Evolutionary conservation across 805 yeast species (phyloP).

Genomic region (Yamadazyma laniorum): DNA sequence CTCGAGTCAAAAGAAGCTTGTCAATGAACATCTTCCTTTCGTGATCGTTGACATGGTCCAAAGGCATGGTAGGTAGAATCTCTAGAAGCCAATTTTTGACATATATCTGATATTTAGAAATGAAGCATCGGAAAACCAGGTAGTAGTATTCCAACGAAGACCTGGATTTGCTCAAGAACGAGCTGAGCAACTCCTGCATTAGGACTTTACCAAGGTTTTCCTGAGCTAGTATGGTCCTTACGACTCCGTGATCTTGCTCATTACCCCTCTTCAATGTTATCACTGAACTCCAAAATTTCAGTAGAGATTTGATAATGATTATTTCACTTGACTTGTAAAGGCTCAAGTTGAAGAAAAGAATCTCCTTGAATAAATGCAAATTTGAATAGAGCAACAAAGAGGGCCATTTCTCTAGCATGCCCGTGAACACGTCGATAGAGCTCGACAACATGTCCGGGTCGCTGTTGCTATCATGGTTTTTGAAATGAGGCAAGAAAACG

Average conservation of each 20-base stretch:
- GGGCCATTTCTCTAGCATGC: slow-evolving; percentile 51
- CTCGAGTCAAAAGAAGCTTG: slow-evolving; percentile 61
- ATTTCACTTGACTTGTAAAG: slow-evolving; percentile 44
- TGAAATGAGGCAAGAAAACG: slow-evolving; percentile 38
- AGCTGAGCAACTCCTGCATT: neutral
- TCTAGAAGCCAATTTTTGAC: slow-evolving; percentile 46
- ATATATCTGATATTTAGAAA: slow-evolving; percentile 47
- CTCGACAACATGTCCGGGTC: slow-evolving; percentile 64
- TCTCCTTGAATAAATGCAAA: slow-evolving; percentile 20
- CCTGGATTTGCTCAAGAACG: slow-evolving; percentile 48
- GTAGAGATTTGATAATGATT: slow-evolving; percentile 51
- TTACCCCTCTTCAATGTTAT: slow-evolving; percentile 47
- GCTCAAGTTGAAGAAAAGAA: slow-evolving; percentile 1
- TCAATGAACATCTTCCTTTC: slow-evolving; percentile 45
- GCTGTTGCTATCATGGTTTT: slow-evolving; percentile 34
- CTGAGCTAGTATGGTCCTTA: slow-evolving; percentile 17
- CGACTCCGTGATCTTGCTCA: slow-evolving; percentile 36
- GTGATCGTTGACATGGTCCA: slow-evolving; percentile 23
- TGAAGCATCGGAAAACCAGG: slow-evolving; percentile 48
- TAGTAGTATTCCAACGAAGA: slow-evolving; percentile 61
- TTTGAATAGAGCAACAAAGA: slow-evolving; percentile 37
- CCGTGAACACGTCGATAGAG: slow-evolving; percentile 49
- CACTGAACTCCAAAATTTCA: slow-evolving; percentile 54
- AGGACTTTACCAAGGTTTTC: slow-evolving; percentile 12
- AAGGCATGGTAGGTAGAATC: slow-evolving; percentile 10